A percentile compares a stretch with the other conserved stretches of the same genome.
These are phyloP conservation scores for Osmozyma mogii DNA, from an alignment of 805 yeast genomes.

Conservation along the genomic window DNA sequence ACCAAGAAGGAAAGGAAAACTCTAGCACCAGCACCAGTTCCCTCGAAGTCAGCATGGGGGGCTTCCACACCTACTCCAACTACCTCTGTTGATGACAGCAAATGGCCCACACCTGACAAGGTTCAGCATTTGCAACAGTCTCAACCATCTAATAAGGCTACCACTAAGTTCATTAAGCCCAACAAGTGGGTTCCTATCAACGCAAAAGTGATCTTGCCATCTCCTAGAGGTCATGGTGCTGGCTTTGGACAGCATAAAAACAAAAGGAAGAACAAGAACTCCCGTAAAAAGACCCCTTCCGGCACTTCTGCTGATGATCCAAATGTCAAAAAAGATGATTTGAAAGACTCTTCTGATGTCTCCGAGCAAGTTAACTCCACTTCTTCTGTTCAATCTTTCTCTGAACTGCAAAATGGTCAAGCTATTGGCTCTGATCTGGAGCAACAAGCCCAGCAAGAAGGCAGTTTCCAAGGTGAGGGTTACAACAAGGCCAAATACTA, in stretches of 20 bases:
- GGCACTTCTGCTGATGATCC: conserved; percentile 5
- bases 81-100: conserved; percentile 28
- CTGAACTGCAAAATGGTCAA: no score
- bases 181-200: conserved; percentile 39
- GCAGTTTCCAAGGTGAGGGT: no score
- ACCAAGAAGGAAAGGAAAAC: conserved; percentile 21
- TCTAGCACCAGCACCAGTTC: conserved; percentile 41
- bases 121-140: conserved; percentile 12
- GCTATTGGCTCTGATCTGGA: no score
- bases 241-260: conserved; percentile 14
- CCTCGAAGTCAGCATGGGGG: conserved; percentile 37
- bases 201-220: conserved; percentile 35
- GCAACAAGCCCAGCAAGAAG: no score
- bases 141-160: conserved; percentile 9
- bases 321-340: no score
- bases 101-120: conserved; percentile 39
- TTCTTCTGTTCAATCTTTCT: no score
- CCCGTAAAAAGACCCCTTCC: conserved; percentile 13
- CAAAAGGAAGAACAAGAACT: conserved; percentile 19
- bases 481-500: no score
- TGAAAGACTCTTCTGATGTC: no score
- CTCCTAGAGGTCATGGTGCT: conserved; percentile 18
- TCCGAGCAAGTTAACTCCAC: no score
- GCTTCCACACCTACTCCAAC: conserved; percentile 13
- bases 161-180: conserved; percentile 31